These are phyloP conservation scores for Solanum phureja DNA, from an alignment of 257 asterid species.

Conservation along the genomic window DNA sequence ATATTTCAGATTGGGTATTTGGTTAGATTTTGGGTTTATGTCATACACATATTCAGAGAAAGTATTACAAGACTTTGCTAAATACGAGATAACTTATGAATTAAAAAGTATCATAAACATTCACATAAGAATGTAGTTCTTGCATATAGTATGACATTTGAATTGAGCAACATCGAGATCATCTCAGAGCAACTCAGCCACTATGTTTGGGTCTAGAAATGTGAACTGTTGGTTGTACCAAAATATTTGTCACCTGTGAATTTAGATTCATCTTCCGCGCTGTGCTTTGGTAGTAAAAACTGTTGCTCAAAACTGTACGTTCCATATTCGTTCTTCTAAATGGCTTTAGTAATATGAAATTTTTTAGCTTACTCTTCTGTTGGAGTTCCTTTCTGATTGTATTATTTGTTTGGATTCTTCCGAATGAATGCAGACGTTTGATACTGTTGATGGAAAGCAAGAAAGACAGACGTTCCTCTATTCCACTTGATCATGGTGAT, in stretches of 20 bases:
- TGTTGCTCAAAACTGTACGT: neutral
- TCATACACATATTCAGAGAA: neutral
- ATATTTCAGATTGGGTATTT: neutral
- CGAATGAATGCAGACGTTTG: conserved; percentile 47
- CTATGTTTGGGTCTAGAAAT: neutral
- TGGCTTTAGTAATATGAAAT: neutral
- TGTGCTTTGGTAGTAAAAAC: neutral
- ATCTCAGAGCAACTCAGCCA: neutral
- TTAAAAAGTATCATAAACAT: neutral
- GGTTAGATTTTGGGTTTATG: neutral
- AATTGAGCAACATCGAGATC: neutral
- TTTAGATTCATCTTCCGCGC: neutral
- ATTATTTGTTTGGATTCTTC: conserved; percentile 2
- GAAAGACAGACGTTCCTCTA: conserved; percentile 75
- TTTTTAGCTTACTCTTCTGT: neutral
- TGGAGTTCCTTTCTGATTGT: neutral
- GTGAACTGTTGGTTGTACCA: neutral
- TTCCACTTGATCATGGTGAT: conserved; percentile 55
- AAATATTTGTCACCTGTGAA: neutral
- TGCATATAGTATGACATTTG: neutral
- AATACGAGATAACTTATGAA: neutral
- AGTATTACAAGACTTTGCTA: neutral
- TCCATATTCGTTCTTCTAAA: neutral
- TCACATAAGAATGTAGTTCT: neutral
- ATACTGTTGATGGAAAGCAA: conserved; percentile 93